These are phyloP conservation scores for Helotiales sp. DNA, from an alignment of 2,329 filamentous ascomycete genomes.

Conservation along the genomic window DNA sequence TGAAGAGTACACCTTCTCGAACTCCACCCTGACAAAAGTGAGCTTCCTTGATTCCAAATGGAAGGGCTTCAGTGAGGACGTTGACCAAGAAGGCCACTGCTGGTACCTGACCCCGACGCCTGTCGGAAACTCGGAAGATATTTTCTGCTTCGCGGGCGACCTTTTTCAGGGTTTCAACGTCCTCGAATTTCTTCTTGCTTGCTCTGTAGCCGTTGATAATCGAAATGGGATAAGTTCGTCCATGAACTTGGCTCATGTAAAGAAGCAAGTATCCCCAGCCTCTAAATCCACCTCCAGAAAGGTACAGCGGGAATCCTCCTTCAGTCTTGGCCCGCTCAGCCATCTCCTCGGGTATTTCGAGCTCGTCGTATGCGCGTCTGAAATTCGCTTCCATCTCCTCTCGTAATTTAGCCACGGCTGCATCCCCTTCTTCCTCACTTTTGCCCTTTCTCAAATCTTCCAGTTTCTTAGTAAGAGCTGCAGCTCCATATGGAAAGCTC, in stretches of 20 bases:
- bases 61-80: slow-evolving; percentile 64
- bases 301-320: slow-evolving; percentile 63
- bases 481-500: slow-evolving; percentile 73
- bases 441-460: slow-evolving; percentile 49
- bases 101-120: slow-evolving; percentile 68
- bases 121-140: slow-evolving; percentile 67
- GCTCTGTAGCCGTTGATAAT: slow-evolving; percentile 68
- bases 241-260: slow-evolving; percentile 60
- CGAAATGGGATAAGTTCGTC: slow-evolving; percentile 69
- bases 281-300: slow-evolving; percentile 72
- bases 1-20: slow-evolving; percentile 68
- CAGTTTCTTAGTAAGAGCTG: slow-evolving; percentile 64
- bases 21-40: slow-evolving; percentile 76
- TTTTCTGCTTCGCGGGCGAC: slow-evolving; percentile 45
- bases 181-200: slow-evolving; percentile 29
- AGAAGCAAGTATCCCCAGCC: slow-evolving; percentile 72
- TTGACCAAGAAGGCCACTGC: slow-evolving; percentile 70
- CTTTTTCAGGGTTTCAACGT: slow-evolving; percentile 41
- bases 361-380: slow-evolving; percentile 53
- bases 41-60: slow-evolving; percentile 61
- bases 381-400: slow-evolving; percentile 59
- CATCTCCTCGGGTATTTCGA: slow-evolving; percentile 60
- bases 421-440: slow-evolving; percentile 47
- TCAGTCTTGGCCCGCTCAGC: slow-evolving; percentile 48
- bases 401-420: slow-evolving; percentile 51